Evolutionary conservation across 2,329 filamentous ascomycete species (phyloP), one percentile per base, ranked within the genome.

Genomic region (Botrytis fabae): DNA sequence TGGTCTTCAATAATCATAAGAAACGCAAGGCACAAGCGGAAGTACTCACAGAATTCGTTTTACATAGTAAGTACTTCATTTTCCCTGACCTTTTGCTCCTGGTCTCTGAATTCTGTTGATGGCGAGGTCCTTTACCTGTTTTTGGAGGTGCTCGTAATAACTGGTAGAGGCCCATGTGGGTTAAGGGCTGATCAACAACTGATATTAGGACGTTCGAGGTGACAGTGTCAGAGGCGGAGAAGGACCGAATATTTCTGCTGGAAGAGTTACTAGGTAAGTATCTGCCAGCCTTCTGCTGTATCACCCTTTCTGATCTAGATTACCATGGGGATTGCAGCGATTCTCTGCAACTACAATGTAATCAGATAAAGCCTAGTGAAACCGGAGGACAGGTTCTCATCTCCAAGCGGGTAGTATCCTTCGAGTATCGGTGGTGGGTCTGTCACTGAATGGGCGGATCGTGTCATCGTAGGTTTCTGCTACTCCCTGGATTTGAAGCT

Each of bases 91-190:
- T 57, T 7, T 25, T 10, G 5, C 35, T 16, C 2, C 22, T 40
- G 1, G 2, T 57, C n/a, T 28, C 6, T 32, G 2, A 4, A 32
- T 18, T 18, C 2, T 1, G n/a, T 9, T 32, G n/a, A 57, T 28
- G 2, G 51, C 51, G n/a, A 28, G n/a, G 14, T 28, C 14, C 7
- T 28, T 8, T 28, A 9, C 51, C n/a, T 18, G 51, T 28, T 2
- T 2, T 9, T 57, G n/a, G 8, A 28, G n/a, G 7, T 28, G 2
- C 25, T 16, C 25, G 14, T 54, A 0, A 54, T 16, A 25, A 54
- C 1, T 57, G 14, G 0, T 18, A 4, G 4, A 57, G n/a, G 18
- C 2, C 0, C 2, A 1, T 28, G 4, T 16, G n/a, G 6, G 3
- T 16, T 9, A 28, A 57, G 14, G 7, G 14, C 51, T 18, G 51